These are phyloP conservation scores for Hebeloma cylindrosporum DNA, from an alignment of 768 basidiomycete species.

Conservation along the genomic window DNA sequence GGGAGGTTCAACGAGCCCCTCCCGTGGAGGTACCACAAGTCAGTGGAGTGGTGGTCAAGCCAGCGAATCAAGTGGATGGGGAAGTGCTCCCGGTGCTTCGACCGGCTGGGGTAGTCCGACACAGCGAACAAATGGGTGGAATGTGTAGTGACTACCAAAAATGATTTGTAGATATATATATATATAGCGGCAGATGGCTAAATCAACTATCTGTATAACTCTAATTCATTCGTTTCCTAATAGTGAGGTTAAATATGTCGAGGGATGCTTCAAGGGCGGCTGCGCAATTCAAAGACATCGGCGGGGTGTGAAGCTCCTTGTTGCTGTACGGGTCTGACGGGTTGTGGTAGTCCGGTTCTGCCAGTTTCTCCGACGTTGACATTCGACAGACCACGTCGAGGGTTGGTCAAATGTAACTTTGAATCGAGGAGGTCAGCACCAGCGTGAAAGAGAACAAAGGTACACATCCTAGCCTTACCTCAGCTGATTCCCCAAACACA, in stretches of 20 bases:
- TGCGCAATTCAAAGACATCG: conserved; percentile 36
- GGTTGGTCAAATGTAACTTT: conserved; percentile 37
- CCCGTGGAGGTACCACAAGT: conserved; percentile 24
- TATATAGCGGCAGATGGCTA: not conserved
- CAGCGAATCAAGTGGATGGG: conserved; percentile 29
- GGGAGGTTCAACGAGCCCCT: conserved; percentile 25
- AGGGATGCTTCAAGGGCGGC: conserved; percentile 24
- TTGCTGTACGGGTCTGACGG: conserved; percentile 13
- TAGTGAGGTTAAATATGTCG: not conserved
- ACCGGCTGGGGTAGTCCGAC: conserved; percentile 52
- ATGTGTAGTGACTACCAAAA: conserved; percentile 23
- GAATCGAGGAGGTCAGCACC: conserved; percentile 7
- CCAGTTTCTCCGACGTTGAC: conserved; percentile 15
- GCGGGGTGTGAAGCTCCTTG: conserved; percentile 15
- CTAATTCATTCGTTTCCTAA: too few species aligned
- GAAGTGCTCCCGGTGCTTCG: conserved; percentile 23
- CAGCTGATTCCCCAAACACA: conserved; percentile 42
- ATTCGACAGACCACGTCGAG: conserved; percentile 29
- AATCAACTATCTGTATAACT: too few species aligned
- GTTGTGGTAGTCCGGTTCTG: conserved; percentile 11
- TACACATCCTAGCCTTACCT: conserved; percentile 16
- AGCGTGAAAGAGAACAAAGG: conserved; percentile 4
- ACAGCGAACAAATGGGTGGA: conserved; percentile 58
- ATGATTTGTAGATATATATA: not conserved
- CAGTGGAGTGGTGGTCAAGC: conserved; percentile 13